phyloP scores from a whole-genome alignment of 1,284 basidiomycete genomes.

The Trichosporon ovoides region DNA sequence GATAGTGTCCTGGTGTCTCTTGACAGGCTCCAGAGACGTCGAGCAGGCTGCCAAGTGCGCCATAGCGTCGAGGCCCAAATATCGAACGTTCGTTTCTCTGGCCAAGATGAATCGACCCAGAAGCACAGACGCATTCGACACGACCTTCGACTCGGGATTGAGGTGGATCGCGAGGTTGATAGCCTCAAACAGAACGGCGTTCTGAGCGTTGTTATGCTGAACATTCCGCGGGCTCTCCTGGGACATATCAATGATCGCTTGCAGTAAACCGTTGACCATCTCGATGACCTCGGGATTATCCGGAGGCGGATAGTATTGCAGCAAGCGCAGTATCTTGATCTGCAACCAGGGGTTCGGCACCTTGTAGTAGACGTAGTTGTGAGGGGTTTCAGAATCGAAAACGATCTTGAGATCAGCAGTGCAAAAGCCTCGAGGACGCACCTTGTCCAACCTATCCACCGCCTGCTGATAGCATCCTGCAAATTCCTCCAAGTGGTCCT shows the following conservation, averaged over 20 bases:
- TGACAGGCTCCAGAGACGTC: slow-evolving; percentile 83
- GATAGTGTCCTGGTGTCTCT: slow-evolving; percentile 92
- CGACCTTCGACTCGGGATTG: slow-evolving; percentile 83
- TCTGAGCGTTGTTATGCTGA: slow-evolving; percentile 97
- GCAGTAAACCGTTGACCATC: slow-evolving; percentile 76
- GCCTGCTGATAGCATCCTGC: slow-evolving; percentile 90
- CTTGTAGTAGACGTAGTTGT: slow-evolving; percentile 87
- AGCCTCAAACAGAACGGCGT: slow-evolving; percentile 96
- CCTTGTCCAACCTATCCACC: slow-evolving; percentile 79
- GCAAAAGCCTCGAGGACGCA: slow-evolving; percentile 50
- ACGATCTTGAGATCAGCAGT: slow-evolving; percentile 62
- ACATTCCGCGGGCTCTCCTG: slow-evolving; percentile 86
- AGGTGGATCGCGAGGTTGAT: slow-evolving; percentile 96
- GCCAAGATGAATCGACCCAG: slow-evolving; percentile 94
- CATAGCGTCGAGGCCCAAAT: slow-evolving; percentile 96
- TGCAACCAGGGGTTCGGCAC: slow-evolving; percentile 93
- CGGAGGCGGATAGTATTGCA: slow-evolving; percentile 96
- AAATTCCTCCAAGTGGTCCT: slow-evolving; percentile 85
- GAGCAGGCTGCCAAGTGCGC: slow-evolving; percentile 92
- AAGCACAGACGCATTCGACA: slow-evolving; percentile 81
- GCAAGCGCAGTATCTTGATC: slow-evolving; percentile 84
- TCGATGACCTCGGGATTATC: slow-evolving; percentile 76
- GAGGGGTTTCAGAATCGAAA: slow-evolving; percentile 79
- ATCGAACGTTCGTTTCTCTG: slow-evolving; percentile 97
- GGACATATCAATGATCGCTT: slow-evolving; percentile 89